These are phyloP conservation scores for Paracoccidioides brasiliensis DNA, from an alignment of 2,329 filamentous ascomycete species.

Conservation along the genomic window DNA sequence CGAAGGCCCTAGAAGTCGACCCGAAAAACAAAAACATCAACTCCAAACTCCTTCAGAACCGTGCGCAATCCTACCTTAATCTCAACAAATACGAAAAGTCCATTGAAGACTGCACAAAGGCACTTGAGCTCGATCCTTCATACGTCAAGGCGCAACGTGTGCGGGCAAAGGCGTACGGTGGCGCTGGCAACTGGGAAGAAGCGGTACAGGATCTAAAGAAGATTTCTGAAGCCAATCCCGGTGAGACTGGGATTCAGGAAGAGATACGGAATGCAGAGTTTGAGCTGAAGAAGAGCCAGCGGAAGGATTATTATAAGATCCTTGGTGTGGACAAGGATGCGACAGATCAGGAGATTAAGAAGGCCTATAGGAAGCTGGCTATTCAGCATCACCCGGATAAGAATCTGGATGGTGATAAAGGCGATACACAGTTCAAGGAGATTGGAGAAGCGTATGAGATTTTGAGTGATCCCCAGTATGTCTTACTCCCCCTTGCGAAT, in stretches of 20 bases:
- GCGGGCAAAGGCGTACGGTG: slow-evolving; percentile 77
- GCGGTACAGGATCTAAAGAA: slow-evolving; percentile 80
- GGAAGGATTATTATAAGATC: slow-evolving; percentile 99
- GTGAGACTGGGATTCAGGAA: slow-evolving; percentile 65
- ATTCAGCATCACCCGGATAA: slow-evolving; percentile 95
- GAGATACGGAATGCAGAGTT: slow-evolving; percentile 84
- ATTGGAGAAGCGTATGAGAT: slow-evolving; percentile 95
- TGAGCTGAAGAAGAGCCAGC: slow-evolving; percentile 91
- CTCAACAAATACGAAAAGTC: slow-evolving; percentile 74
- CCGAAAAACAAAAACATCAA: slow-evolving; percentile 83
- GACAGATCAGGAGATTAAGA: slow-evolving; percentile 76
- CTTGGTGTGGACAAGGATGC: slow-evolving; percentile 78
- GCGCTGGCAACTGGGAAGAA: slow-evolving; percentile 82
- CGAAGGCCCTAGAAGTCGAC: slow-evolving; percentile 70
- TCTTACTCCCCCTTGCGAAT: slow-evolving; percentile 15
- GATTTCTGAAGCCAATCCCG: slow-evolving; percentile 68
- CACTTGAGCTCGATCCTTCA: slow-evolving; percentile 65
- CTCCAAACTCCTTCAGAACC: slow-evolving; percentile 86
- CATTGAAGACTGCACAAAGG: slow-evolving; percentile 73
- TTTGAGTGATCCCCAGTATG: slow-evolving; percentile 82
- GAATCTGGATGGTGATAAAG: slow-evolving; percentile 67
- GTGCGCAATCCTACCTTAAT: slow-evolving; percentile 66
- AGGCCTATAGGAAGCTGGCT: slow-evolving; percentile 88
- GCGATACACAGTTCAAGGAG: slow-evolving; percentile 90
- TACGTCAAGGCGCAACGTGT: slow-evolving; percentile 91